Base-by-base conservation (phyloP, 805 yeast species). In the Metschnikowia kunwiensis region DNA sequence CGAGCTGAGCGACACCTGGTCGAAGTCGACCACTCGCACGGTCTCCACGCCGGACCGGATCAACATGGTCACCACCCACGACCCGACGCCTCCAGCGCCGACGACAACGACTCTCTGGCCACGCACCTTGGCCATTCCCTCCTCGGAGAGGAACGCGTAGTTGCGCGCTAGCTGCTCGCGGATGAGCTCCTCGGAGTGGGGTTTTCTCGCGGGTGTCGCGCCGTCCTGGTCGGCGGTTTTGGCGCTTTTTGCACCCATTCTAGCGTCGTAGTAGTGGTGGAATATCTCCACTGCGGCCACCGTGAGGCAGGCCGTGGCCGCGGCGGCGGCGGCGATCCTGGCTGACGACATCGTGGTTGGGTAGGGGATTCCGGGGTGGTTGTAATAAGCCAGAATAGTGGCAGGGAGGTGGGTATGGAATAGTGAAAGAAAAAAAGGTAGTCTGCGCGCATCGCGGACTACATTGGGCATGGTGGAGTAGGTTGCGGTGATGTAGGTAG, bases 21-120 rank as follows among this genome's bases (percentile, higher is more conserved):
- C 99, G 57, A 93, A 93, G 61, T 93, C 99, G 36, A 93, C 79
- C 38, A 93, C 72, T 49, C 88, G 74, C 35, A 93, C 58, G 41
- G 77, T 74, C 14, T 83, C 81, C 25, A 89, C 81, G 11, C 99
- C 99, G 12, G 95, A 85, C 52, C 99, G 78, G 2, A 85, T 83
- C 38, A 93, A 71, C 84, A 94, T 86, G 8, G 95, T 82, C 9
- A 84, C 81, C 16, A 82, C 95, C 91, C 96, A 89, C 0, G 97
- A 89, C 2, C 99, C 99, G 26, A 93, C 99, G 40, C 99, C 99
- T 40, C 99, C 99, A 12, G 91, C 93, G 20, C 99, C 98, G 20
- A 78, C 80, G 11, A 91, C 84, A 2, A 87, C 84, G 2, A 89
- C 75, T 38, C 76, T 72, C 53, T 86, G 82, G 9, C 70, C 61